phyloP scores from a whole-genome alignment of 768 basidiomycete species.

The Rossbeevera mucosa region DNA sequence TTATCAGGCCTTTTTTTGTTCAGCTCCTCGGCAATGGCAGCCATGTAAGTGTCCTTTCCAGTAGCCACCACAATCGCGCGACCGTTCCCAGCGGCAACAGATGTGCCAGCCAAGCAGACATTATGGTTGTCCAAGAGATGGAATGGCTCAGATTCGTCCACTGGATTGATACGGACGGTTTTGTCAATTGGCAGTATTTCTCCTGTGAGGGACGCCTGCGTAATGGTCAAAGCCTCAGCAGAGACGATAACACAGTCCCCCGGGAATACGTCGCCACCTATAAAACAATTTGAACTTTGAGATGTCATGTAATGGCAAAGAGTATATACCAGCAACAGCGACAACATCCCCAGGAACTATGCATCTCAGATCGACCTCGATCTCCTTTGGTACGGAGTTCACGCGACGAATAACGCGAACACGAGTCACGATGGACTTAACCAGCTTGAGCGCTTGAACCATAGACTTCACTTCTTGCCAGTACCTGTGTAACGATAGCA shows the following conservation, averaged over 20 bases:
- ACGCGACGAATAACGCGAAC: slow-evolving; percentile 29
- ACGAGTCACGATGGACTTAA: slow-evolving; percentile 32
- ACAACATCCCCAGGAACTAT: slow-evolving; percentile 33
- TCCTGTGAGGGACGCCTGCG: slow-evolving; percentile 35
- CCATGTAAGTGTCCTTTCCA: slow-evolving; percentile 33
- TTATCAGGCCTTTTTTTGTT: slow-evolving; percentile 31
- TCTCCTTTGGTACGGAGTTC: slow-evolving; percentile 18
- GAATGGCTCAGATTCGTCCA: slow-evolving; percentile 18
- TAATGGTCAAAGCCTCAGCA: slow-evolving; percentile 31
- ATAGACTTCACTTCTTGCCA: slow-evolving; percentile 34
- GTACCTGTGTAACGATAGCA: slow-evolving; percentile 11
- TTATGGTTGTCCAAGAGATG: slow-evolving; percentile 31
- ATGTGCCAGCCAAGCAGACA: slow-evolving; percentile 33
- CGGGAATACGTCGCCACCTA: slow-evolving; percentile 35
- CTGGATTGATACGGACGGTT: slow-evolving; percentile 11
- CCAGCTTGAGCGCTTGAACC: slow-evolving; percentile 32
- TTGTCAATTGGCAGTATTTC: slow-evolving; percentile 35
- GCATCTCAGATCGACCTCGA: slow-evolving; percentile 29
- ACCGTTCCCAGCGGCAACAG: slow-evolving; percentile 32
- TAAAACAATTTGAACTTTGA: neutral
- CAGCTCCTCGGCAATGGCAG: slow-evolving; percentile 33
- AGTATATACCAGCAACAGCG: slow-evolving; percentile 25
- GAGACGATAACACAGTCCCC: slow-evolving; percentile 33
- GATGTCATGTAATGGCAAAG: neutral
- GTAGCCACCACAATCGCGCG: slow-evolving; percentile 30